Evolutionary conservation across 805 yeast species (phyloP), one percentile per base, ranked within the genome.

Genomic region (Teunomyces pallodes): DNA sequence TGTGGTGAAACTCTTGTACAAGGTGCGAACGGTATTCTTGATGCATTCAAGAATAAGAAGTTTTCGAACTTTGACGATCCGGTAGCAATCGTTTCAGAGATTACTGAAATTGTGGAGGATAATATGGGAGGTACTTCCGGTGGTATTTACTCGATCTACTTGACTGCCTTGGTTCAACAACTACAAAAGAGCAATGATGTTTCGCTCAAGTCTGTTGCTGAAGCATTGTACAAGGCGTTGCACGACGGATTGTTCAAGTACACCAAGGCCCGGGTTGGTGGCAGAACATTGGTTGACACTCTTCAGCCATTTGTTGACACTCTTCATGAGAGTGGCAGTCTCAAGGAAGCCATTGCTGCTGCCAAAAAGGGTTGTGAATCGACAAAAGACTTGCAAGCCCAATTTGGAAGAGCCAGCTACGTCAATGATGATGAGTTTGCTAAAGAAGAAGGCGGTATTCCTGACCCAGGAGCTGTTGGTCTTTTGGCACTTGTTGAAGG

Each of bases 111-210:
- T 16, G 90, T 91, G 31, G 97, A 91, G 63, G 82, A 82, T 47
- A 82, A 82, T n/a, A 92, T 92, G 97, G 98, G 97, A 46, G 98
- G 98, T 44, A 92, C 98, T 0, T 87, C 96, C 1, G 98, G 98
- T 46, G 97, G 97, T 0, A 67, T 91, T 33, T 91, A 91, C 66
- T 87, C 96, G 2, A 92, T 91, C 47, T 88, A 75, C 67, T 73
- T 92, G 52, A 82, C 95, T 31, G 89, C 96, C 1, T 76, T 91
- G 51, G 86, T 88, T 1, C 71, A 76, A 49, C 58, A 74, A 42
- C 60, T 80, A 43, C 71, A 72, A 51, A 53, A 58, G 26, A 42
- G 47, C 27, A 73, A 77, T 32, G 66, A 83, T 27, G 46, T 64
- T 27, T 56, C 53, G 28, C 53, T 63, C 16, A 39, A 61, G 8